Evolutionary conservation across 192 early-diverging fungal genomes (phyloP), one percentile per base, ranked within the genome.

Genomic region (Gaertneriomyces sp.): DNA sequence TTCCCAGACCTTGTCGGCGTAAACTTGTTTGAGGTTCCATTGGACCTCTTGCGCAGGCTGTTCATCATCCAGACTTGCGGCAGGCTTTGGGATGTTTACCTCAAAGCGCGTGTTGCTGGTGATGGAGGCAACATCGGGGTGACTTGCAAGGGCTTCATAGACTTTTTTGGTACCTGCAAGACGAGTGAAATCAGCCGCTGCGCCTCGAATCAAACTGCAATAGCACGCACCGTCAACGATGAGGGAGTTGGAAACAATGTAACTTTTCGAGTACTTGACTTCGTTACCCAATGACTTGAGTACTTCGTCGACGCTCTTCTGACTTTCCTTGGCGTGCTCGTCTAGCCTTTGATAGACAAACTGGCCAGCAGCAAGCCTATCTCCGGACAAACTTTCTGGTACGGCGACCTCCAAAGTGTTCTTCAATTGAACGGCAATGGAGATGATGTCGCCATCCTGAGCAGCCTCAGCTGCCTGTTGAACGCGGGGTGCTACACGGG

Each of bases 61-160:
- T 14, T 14, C 8, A 16, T 12, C n/a, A 16, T 42, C 14, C 1
- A 55, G 10, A 55, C n/a, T 42, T 6, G 47, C 16, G 19, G 33
- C 14, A 14, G 61, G 14, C 19, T 11, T n/a, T 1, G 8, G 17
- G 59, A 42, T 20, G 45, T 44, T 19, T 19, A 63, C 47, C 6
- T 39, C 6, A 41, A 63, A 63, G 33, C 4, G 43, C 8, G 45
- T 50, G 47, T 63, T 63, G 46, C 17, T 11, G 7, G 16, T 63
- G 25, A 63, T 50, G 19, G 45, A 51, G 50, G 16, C 11, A 41
- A 63, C 61, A 11, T 63, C 50, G n/a, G 61, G 61, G 45, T 52
- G 45, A 10, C 17, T 19, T 6, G 11, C 20, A 14, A 63, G 46
- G 11, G 45, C 38, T 7, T 50, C 45, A 25, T 52, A 11, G 14